phyloP scores from a whole-genome alignment of 495 filamentous ascomycete species.

The Pseudomonodictys pantanalensis region DNA sequence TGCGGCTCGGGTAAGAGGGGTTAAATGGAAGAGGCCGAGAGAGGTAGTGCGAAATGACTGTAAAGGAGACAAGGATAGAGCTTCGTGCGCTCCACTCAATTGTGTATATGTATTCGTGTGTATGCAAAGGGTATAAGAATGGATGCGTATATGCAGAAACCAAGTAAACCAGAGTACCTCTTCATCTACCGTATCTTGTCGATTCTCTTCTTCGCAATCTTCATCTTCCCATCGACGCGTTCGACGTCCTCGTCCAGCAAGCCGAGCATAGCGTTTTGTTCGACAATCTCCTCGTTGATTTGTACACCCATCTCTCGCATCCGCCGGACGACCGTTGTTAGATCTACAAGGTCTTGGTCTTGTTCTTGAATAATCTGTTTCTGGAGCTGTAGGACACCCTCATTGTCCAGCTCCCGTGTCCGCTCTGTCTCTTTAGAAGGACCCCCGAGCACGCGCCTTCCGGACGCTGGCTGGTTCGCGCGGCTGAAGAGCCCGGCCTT shows the following conservation, averaged over 20 bases:
- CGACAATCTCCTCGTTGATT: conserved; percentile 79
- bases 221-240: conserved; percentile 70
- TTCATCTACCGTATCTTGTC: conserved; percentile 60
- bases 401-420: conserved; percentile 87
- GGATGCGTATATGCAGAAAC: no score
- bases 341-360: conserved; percentile 72
- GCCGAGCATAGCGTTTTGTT: conserved; percentile 79
- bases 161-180: no score
- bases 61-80: no score
- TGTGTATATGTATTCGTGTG: no score
- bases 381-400: conserved; percentile 83
- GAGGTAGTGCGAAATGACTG: no score
- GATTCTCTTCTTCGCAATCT: conserved; percentile 77
- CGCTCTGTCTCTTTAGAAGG: conserved; percentile 72
- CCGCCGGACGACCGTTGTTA: conserved; percentile 71
- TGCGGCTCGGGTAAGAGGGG: no score
- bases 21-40: no score
- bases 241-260: conserved; percentile 73
- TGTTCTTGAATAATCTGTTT: conserved; percentile 80
- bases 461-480: conserved; percentile 28
- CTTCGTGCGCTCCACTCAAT: no score
- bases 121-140: no score
- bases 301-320: conserved; percentile 83
- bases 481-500: conserved; percentile 55
- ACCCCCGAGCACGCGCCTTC: conserved; percentile 73